phyloP scores from a whole-genome alignment of 306 rosid genomes.

The Bauhinia variegata region DNA sequence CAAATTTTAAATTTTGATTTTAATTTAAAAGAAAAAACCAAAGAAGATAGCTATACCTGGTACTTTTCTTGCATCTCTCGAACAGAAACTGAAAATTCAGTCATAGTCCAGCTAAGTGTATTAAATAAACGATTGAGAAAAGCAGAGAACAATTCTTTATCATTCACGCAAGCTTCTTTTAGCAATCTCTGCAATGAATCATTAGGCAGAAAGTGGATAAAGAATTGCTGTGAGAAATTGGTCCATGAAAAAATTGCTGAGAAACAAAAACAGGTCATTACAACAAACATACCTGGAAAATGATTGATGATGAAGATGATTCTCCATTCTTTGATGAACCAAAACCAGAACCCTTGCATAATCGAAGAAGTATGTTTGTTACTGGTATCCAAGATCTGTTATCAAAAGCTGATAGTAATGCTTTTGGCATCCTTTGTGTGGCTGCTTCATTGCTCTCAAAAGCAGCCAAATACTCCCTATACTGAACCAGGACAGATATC shows the following conservation, averaged over 20 bases:
- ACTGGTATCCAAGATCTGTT: slow-evolving; percentile 96
- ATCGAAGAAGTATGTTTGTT: slow-evolving; percentile 81
- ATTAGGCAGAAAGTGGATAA: slow-evolving; percentile 21
- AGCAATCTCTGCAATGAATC: slow-evolving; percentile 69
- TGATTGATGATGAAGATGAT: slow-evolving; percentile 76
- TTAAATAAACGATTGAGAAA: slow-evolving; percentile 94
- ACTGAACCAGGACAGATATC: slow-evolving; percentile 88
- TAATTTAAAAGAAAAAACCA: not conserved
- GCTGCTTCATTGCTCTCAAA: slow-evolving; percentile 92
- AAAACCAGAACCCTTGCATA: slow-evolving; percentile 95
- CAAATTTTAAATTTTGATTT: not conserved
- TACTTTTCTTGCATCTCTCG: slow-evolving; percentile 97
- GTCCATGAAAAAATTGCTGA: slow-evolving; percentile 12
- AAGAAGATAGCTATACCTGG: slow-evolving; percentile 49
- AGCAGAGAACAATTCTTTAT: slow-evolving; percentile 83
- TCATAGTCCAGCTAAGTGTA: slow-evolving; percentile 98
- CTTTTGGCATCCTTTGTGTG: slow-evolving; percentile 79
- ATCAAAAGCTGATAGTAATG: slow-evolving; percentile 85
- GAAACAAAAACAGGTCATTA: slow-evolving; percentile 7
- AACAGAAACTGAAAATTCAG: slow-evolving; percentile 93
- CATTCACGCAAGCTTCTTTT: slow-evolving; percentile 74
- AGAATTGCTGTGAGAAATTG: slow-evolving; percentile 35
- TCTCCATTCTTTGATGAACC: slow-evolving; percentile 90
- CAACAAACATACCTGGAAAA: slow-evolving; percentile 66
- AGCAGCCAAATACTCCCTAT: slow-evolving; percentile 78